Conservation (phyloP, 495 filamentous ascomycete species). For the Aspergillus campestris region DNA sequence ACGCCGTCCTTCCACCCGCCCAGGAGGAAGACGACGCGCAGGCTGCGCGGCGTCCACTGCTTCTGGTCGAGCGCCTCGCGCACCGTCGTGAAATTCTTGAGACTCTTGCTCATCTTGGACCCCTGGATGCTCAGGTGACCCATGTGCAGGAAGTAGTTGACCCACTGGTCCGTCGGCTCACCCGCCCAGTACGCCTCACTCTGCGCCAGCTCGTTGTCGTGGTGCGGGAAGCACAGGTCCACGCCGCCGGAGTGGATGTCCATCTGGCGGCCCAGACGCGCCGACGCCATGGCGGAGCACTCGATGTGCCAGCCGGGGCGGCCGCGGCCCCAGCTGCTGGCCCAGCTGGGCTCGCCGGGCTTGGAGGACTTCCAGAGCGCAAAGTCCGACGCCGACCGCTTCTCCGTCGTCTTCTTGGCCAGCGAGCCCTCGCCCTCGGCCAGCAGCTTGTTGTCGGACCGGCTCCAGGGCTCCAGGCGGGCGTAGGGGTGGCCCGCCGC, state of each 20-base stretch:
- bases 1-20: constrained; percentile 85
- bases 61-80: constrained; percentile 64
- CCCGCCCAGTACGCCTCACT: constrained; percentile 75
- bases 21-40: constrained; percentile 83
- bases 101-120: constrained; percentile 87
- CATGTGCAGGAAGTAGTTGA: constrained; percentile 96
- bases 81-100: constrained; percentile 98
- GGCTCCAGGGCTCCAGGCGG: constrained; percentile 76
- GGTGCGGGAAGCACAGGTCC: constrained; percentile 90
- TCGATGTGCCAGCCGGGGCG: constrained; percentile 97
- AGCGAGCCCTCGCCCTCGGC: constrained; percentile 89
- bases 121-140: constrained; percentile 86
- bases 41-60: constrained; percentile 71
- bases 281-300: constrained; percentile 93
- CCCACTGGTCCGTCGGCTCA: constrained; percentile 58
- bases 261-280: constrained; percentile 69
- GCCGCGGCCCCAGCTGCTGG: constrained; percentile 76
- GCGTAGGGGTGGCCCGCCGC: constrained; percentile 75
- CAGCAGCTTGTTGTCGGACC: constrained; percentile 69
- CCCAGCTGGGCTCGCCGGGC: constrained; percentile 86
- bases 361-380: constrained; percentile 93
- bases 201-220: constrained; percentile 94
- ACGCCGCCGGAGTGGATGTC: constrained; percentile 94
- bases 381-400: constrained; percentile 73
- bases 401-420: constrained; percentile 56